These are phyloP conservation scores for Emericellopsis terricola DNA, from an alignment of 495 filamentous ascomycete genomes.

Conservation along the genomic window DNA sequence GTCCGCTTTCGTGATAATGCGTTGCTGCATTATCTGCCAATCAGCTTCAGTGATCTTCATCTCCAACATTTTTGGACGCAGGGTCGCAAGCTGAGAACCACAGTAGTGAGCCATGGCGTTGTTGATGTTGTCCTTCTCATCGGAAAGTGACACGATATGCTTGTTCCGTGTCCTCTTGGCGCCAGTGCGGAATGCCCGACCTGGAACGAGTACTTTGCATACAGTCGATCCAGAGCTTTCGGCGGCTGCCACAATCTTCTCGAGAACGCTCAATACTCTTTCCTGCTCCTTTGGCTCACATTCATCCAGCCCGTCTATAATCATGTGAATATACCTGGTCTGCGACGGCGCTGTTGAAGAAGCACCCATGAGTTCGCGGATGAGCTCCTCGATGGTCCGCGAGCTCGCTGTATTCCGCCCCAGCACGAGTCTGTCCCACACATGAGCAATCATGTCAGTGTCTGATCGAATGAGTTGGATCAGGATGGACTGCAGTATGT, in stretches of 20 bases:
- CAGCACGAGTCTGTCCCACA: slow-evolving; percentile 8
- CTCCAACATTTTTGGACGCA: too few relatives aligned
- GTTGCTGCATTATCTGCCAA: slow-evolving; percentile 1
- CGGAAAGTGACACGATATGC: slow-evolving; percentile 8
- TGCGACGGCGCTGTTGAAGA: slow-evolving; percentile 4
- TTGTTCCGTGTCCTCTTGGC: slow-evolving; percentile 5
- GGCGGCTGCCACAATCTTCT: slow-evolving; percentile 3
- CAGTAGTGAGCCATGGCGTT: slow-evolving; percentile 9
- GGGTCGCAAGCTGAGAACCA: too few relatives aligned
- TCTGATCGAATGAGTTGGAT: slow-evolving; percentile 9
- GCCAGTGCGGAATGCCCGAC: slow-evolving; percentile 4
- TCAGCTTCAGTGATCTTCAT: too few relatives aligned
- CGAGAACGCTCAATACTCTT: slow-evolving; percentile 8
- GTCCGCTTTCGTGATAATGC: slow-evolving; percentile 9
- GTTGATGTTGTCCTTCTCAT: slow-evolving; percentile 10
- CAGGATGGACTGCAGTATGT: slow-evolving; percentile 13
- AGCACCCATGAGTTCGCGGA: slow-evolving; percentile 3
- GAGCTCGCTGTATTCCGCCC: slow-evolving; percentile 5
- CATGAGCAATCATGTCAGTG: slow-evolving; percentile 9
- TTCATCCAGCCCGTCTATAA: slow-evolving; percentile 15
- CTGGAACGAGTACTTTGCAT: slow-evolving; percentile 11
- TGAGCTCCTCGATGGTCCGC: slow-evolving; percentile 8
- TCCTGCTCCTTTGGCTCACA: slow-evolving; percentile 10
- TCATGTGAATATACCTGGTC: slow-evolving; percentile 4
- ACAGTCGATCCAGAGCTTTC: neutral